phyloP scores from a whole-genome alignment of 176 grass and related monocot species.

The Tuctoria greenei region DNA sequence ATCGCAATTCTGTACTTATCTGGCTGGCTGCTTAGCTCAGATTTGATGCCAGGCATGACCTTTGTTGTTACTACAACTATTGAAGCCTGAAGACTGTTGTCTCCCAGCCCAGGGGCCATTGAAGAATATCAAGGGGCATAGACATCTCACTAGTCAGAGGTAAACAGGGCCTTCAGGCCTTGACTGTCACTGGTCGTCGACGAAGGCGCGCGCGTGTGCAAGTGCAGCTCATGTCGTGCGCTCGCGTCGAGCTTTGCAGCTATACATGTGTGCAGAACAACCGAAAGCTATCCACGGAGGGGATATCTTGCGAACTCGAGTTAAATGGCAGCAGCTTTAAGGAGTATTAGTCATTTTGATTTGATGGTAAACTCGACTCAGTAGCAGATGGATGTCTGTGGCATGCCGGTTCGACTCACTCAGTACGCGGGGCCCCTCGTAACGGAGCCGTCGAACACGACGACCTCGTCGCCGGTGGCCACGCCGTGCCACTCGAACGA shows the following conservation, averaged over 20 bases:
- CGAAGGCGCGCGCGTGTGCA: not conserved
- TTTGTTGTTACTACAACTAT: not conserved
- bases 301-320: not conserved
- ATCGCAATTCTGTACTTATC: not conserved
- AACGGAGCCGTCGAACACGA: slow-evolving; percentile 44
- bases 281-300: too few relatives aligned
- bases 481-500: slow-evolving; percentile 59
- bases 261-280: not conserved
- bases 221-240: not conserved
- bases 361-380: not conserved
- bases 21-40: not conserved
- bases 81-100: slow-evolving; percentile 13
- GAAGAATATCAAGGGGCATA: not conserved
- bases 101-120: not conserved
- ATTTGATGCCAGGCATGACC: not conserved
- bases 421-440: not conserved
- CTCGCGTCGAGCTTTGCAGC: not conserved
- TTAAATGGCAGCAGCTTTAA: not conserved
- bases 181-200: not conserved
- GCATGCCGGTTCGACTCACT: not conserved
- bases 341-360: not conserved
- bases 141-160: not conserved
- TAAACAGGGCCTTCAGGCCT: not conserved
- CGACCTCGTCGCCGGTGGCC: slow-evolving; percentile 42
- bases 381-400: too few relatives aligned